Base-by-base conservation (phyloP, 495 filamentous ascomycete species). In the Immersiella caudata region DNA sequence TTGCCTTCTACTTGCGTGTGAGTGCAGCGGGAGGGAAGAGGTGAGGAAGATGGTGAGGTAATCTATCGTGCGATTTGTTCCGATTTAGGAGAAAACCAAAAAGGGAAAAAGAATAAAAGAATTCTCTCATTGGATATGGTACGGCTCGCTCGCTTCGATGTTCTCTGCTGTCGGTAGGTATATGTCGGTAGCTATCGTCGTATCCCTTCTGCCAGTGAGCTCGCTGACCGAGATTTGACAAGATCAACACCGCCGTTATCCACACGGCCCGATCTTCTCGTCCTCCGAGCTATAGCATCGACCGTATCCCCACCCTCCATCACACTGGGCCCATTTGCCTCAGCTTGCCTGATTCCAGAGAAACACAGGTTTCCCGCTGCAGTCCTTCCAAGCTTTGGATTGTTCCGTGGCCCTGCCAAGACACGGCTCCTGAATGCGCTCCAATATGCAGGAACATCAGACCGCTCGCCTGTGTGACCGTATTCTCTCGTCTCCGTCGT, bases 351-450 rank as follows among this genome's bases (percentile, higher is more conserved):
- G 25, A 55, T 7, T 55, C 52, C n/a, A 24, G 52, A 55, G 6
- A 26, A 2, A 7, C 24, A 6, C 7, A 9, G 9, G 29, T 21
- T 36, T 29, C 57, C 57, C 2, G 25, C 61, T 26, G 61, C 50
- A 46, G 51, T 22, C 50, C 27, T 22, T 64, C 46, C 24, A 26
- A 54, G 61, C 49, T 26, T 26, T 55, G 29, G 61, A 25, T 64
- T 62, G 60, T 46, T 12, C 40, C 25, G 33, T 55, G 22, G 61
- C 49, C 36, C 46, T 52, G 61, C 61, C 61, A 64, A 64, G 61
- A 64, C 61, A 46, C 40, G 61, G 61, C 26, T 33, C 46, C 26
- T 36, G 61, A 52, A 64, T 55, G 61, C 29, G 24, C 27, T 33
- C 51, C 36, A 64, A 64, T 64, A 64, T 64, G 20, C 25, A 18